These are phyloP conservation scores for Extremus antarcticus DNA, from an alignment of 495 filamentous ascomycete species.

Conservation along the genomic window DNA sequence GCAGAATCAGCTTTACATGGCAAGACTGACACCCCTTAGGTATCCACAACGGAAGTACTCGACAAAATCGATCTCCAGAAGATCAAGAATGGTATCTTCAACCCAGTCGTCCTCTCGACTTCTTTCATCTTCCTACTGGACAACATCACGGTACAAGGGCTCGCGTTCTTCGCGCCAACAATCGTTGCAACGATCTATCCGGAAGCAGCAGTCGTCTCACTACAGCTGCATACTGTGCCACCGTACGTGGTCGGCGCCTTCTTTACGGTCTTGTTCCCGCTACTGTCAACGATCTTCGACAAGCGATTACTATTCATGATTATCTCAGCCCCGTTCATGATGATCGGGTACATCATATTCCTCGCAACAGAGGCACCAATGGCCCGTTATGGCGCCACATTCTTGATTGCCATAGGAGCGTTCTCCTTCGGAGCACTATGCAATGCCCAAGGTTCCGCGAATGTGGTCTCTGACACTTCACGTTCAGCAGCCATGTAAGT, in stretches of 20 bases:
- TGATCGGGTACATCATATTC: constrained; percentile 65
- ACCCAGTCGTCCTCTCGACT: constrained; percentile 38
- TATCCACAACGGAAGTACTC: constrained; percentile 52
- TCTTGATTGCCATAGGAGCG: constrained; percentile 51
- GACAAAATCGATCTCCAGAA: constrained; percentile 39
- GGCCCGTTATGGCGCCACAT: constrained; percentile 60
- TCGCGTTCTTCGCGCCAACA: constrained; percentile 63
- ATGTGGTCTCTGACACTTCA: constrained; percentile 61
- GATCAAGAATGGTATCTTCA: constrained; percentile 39
- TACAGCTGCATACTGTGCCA: constrained; percentile 63
- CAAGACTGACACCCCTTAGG: constrained; percentile 4
- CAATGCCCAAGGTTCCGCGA: constrained; percentile 56
- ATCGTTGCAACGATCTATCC: constrained; percentile 57
- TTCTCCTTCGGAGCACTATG: constrained; percentile 49
- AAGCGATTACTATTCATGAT: constrained; percentile 40
- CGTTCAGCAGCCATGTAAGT: constrained; percentile 46
- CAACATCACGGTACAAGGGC: constrained; percentile 45
- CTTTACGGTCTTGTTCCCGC: constrained; percentile 52
- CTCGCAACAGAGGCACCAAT: constrained; percentile 38
- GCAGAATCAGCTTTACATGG: background rate
- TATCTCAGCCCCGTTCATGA: constrained; percentile 41
- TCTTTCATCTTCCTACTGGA: constrained; percentile 42
- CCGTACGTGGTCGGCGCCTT: constrained; percentile 60
- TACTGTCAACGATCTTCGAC: constrained; percentile 50
- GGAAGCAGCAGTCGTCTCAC: constrained; percentile 40